These are phyloP conservation scores for Polyrhizophydium stewartii DNA, from an alignment of 371 early-diverging fungal genomes.

Conservation along the genomic window DNA sequence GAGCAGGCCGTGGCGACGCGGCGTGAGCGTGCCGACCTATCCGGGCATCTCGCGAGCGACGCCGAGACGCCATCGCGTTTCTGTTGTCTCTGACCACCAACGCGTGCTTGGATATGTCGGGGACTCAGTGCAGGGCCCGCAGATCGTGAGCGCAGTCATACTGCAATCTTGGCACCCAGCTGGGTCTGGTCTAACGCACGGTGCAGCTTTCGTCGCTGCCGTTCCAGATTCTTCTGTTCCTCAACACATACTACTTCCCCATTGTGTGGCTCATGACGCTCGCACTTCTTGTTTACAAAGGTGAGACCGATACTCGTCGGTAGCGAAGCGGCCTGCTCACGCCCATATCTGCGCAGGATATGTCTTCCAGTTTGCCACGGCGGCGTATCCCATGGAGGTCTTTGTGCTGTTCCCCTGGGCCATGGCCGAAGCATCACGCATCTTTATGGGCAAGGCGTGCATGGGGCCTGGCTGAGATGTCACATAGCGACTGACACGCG, in stretches of 20 bases:
- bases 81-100: no score
- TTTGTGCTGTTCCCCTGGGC: slow-evolving; percentile 21
- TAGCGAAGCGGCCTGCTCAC: not conserved
- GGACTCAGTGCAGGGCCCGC: no score
- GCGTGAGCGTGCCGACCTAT: no score
- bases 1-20: no score
- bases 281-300: slow-evolving; percentile 20
- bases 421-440: slow-evolving; percentile 14
- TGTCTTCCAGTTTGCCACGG: slow-evolving; percentile 16
- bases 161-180: no score
- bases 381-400: slow-evolving; percentile 20
- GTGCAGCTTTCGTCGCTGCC: slow-evolving; percentile 20
- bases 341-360: slow-evolving; percentile 6
- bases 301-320: not conserved
- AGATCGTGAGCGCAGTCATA: no score
- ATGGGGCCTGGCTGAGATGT: no score
- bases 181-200: no score
- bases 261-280: slow-evolving; percentile 17
- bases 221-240: slow-evolving; percentile 20
- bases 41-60: no score
- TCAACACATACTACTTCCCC: slow-evolving; percentile 16
- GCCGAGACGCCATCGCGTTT: no score
- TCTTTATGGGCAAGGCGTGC: slow-evolving; percentile 8
- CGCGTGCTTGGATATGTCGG: no score
- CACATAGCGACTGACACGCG: not conserved